Evolutionary conservation across 2,329 filamentous ascomycete species (phyloP).

Genomic region (Aureobasidium mangrovei): DNA sequence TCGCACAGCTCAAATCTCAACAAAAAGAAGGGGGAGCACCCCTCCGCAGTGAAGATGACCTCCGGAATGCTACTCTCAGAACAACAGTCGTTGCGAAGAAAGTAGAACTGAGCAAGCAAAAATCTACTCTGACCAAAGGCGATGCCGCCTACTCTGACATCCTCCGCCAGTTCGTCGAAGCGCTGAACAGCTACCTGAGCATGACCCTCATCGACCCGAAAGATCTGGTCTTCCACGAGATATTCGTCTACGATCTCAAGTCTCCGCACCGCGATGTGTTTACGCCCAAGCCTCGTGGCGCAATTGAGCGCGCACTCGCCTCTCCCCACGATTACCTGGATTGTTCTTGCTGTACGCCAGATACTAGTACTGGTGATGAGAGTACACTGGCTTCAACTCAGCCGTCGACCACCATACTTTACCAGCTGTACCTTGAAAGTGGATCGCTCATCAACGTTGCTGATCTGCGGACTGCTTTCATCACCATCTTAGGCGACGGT

Average conservation of each 20-base stretch:
- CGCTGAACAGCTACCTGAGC: constrained; percentile 42
- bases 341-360: constrained; percentile 55
- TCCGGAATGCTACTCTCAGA: constrained; percentile 59
- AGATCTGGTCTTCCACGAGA: constrained; percentile 56
- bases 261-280: constrained; percentile 66
- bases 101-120: constrained; percentile 69
- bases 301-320: constrained; percentile 62
- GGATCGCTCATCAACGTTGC: constrained; percentile 68
- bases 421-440: constrained; percentile 70
- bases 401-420: constrained; percentile 64
- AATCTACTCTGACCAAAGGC: constrained; percentile 58
- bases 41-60: constrained; percentile 66
- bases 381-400: constrained; percentile 49
- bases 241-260: constrained; percentile 66
- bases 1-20: constrained; percentile 20
- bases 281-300: constrained; percentile 60
- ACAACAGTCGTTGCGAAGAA: constrained; percentile 75
- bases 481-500: constrained; percentile 48
- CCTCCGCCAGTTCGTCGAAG: constrained; percentile 48
- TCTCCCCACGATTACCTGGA: constrained; percentile 69
- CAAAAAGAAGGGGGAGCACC: constrained; percentile 21
- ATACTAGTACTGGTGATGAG: constrained; percentile 29
- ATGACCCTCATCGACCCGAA: constrained; percentile 40
- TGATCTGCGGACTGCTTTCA: constrained; percentile 72
- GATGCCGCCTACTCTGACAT: constrained; percentile 63